These are phyloP conservation scores for Serendipita sp. DNA, from an alignment of 768 basidiomycete genomes.

Conservation along the genomic window DNA sequence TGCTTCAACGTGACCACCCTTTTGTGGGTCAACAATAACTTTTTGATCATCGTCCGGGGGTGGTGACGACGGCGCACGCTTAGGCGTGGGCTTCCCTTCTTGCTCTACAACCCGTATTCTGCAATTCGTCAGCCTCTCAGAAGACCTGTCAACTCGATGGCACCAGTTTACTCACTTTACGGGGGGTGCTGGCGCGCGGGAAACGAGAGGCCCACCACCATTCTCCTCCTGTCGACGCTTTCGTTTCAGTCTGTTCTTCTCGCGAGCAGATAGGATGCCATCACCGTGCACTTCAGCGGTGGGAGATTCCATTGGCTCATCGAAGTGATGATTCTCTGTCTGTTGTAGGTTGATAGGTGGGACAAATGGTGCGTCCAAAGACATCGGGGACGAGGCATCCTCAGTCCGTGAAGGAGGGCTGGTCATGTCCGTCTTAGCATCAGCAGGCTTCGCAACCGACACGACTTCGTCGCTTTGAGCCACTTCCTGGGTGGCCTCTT, in stretches of 20 bases:
- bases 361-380: conserved; percentile 19
- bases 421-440: neutral
- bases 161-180: conserved; percentile 29
- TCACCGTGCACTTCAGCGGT: conserved; percentile 5
- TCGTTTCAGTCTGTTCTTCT: conserved; percentile 84
- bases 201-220: conserved; percentile 13
- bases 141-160: neutral
- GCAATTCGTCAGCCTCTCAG: neutral
- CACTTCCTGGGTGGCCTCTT: conserved; percentile 19
- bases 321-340: conserved; percentile 26
- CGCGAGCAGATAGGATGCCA: conserved; percentile 65
- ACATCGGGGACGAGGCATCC: neutral
- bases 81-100: conserved; percentile 36
- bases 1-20: conserved; percentile 64
- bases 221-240: conserved; percentile 36
- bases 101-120: conserved; percentile 63
- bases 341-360: conserved; percentile 15
- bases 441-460: neutral
- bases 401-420: neutral
- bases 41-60: conserved; percentile 36
- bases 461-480: conserved; percentile 18
- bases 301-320: neutral
- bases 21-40: conserved; percentile 61
- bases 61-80: conserved; percentile 46
- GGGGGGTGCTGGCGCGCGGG: conserved; percentile 31